Percentiles rank a stretch among this genome's conserved stretches.
phyloP scores from a whole-genome alignment of 2,329 filamentous ascomycete genomes.

The Lachnellula hyalina region DNA sequence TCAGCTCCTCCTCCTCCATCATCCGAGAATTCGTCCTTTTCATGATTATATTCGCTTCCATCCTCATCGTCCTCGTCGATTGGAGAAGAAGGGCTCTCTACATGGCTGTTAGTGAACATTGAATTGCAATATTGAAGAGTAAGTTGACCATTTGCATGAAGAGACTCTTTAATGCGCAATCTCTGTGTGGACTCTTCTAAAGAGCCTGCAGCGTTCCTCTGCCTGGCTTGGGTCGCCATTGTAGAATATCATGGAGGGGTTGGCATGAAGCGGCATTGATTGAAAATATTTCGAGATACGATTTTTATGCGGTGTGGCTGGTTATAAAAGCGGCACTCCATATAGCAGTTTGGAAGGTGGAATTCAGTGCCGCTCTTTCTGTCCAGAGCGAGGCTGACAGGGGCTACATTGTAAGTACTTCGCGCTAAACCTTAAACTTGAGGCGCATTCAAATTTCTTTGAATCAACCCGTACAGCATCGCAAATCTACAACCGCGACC shows the following conservation, averaged over 20 bases:
- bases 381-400: not conserved
- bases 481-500: constrained; percentile 1
- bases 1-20: constrained; percentile 32
- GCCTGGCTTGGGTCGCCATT: constrained; percentile 23
- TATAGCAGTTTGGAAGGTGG: not conserved
- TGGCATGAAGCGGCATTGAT: constrained; percentile 3
- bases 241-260: constrained; percentile 1
- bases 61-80: constrained; percentile 37
- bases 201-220: constrained; percentile 18
- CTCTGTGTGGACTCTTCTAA: constrained; percentile 20
- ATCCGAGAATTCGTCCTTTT: constrained; percentile 28
- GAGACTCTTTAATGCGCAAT: constrained; percentile 14
- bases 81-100: not conserved
- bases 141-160: constrained; percentile 10
- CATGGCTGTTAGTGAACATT: not conserved
- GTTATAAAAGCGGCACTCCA: too few species aligned
- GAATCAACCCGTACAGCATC: not conserved
- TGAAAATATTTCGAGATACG: not conserved
- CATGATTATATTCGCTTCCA: constrained; percentile 31
- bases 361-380: too few species aligned
- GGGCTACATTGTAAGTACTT: not conserved
- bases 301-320: not conserved
- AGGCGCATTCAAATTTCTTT: constrained; percentile 20
- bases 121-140: not conserved
- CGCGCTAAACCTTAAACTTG: constrained; percentile 28